Evolutionary conservation across 139 green algal genomes (phyloP), one percentile per base, ranked within the genome.

Genomic region (Eudorina sp.): DNA sequence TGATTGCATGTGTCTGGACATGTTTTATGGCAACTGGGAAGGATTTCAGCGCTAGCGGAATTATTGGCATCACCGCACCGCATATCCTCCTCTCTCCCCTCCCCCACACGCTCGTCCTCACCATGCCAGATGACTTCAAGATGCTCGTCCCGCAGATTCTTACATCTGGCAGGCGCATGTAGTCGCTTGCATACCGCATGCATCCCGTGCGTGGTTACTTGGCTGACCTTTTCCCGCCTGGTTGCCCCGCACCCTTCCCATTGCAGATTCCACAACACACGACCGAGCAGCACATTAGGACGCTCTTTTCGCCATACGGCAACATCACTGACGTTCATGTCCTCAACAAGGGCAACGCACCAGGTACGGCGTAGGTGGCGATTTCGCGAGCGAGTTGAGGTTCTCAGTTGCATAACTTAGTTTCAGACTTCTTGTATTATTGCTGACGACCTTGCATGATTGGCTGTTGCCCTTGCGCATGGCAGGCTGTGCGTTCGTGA

Each of bases 401-500:
- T 66, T 66, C 55, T 27, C 23, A 23, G 29, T 25, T 6, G 55
- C 19, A 72, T 38, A 29, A 40, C 62, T 72, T 31, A 25, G 4
- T 11, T 23, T 23, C 55, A 25, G 27, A 34, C 29, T 66, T 34
- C 29, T 66, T 25, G 29, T 25, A 66, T 66, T 27, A 66, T 66
- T 66, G 55, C 23, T 25, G 29, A 36, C n/a, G n/a, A n/a, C 68
- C 8, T 8, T 19, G 68, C 68, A 41, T 64, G 18, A 25, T 29
- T 6, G 11, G 43, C 34, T 9, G 13, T 66, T 72, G 62, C 23
- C 2, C n/a, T n/a, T n/a, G n/a, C n/a, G n/a, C n/a, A n/a, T n/a
- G n/a, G n/a, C 93, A 96, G 95, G 94, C 19, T 98, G 96, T 81
- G 96, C 93, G 0, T 98, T 98, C 92, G 95, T 98, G 27, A 96